phyloP scores from a whole-genome alignment of 495 filamentous ascomycete genomes.

The Cladorrhinum samala region DNA sequence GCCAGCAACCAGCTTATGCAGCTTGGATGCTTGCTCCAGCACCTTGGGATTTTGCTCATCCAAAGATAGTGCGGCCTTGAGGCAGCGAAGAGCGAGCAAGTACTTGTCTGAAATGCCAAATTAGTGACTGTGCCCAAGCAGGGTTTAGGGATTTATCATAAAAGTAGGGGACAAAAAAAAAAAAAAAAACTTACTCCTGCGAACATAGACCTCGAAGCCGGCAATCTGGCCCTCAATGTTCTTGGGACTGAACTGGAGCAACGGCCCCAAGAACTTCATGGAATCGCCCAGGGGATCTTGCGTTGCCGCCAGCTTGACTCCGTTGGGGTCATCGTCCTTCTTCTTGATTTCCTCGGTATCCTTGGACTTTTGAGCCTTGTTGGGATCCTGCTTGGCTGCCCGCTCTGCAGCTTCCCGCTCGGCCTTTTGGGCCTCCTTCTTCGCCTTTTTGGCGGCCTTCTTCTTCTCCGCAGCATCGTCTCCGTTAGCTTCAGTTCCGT shows the following conservation, averaged over 20 bases:
- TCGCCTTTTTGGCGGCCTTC: constrained; percentile 93
- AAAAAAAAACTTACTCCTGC: constrained; percentile 56
- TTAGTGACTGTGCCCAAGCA: constrained; percentile 20
- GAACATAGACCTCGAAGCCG: constrained; percentile 83
- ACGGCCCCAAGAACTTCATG: constrained; percentile 74
- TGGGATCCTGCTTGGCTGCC: constrained; percentile 65
- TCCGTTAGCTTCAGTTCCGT: constrained; percentile 42
- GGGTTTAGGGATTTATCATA: constrained; percentile 1
- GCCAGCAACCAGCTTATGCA: constrained; percentile 58
- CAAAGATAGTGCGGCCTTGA: constrained; percentile 64
- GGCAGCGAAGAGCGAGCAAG: constrained; percentile 76
- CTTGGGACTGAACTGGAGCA: constrained; percentile 77
- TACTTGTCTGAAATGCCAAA: constrained; percentile 57
- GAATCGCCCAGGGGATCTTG: constrained; percentile 77
- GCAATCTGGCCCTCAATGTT: constrained; percentile 74
- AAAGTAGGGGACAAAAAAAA: not conserved
- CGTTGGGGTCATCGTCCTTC: constrained; percentile 83
- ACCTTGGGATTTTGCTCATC: constrained; percentile 67
- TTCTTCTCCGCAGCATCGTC: constrained; percentile 69
- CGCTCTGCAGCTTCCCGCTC: constrained; percentile 74
- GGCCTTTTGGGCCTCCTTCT: constrained; percentile 78
- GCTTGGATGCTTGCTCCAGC: constrained; percentile 66
- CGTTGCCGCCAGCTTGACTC: constrained; percentile 68
- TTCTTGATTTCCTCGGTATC: constrained; percentile 55
- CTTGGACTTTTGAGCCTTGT: constrained; percentile 49